phyloP scores from a whole-genome alignment of 2,329 filamentous ascomycete species.

The Alternaria gansuensis region DNA sequence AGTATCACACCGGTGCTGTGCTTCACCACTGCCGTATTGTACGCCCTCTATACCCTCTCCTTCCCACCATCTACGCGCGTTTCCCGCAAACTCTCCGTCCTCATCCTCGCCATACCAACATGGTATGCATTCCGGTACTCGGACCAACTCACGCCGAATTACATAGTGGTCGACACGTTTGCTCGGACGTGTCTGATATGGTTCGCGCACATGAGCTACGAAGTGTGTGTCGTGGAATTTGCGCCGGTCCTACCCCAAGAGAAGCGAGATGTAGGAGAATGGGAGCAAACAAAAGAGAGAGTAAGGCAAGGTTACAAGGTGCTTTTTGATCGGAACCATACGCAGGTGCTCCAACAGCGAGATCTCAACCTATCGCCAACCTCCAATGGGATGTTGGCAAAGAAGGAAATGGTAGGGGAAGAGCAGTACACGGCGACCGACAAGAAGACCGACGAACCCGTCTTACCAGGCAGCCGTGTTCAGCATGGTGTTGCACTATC shows the following conservation, averaged over 20 bases:
- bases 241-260: conserved; percentile 5
- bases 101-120: conserved; percentile 20
- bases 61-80: conserved; percentile 21
- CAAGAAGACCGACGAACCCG: conserved; percentile 14
- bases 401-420: neutral
- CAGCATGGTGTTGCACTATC: neutral
- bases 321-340: conserved; percentile 20
- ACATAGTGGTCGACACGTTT: conserved; percentile 24
- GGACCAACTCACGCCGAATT: conserved; percentile 12
- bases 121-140: conserved; percentile 25
- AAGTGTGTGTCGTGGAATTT: conserved; percentile 20
- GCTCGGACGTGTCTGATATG: conserved; percentile 34
- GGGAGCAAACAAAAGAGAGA: conserved; percentile 8
- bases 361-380: neutral
- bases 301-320: conserved; percentile 23
- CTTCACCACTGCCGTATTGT: conserved; percentile 9
- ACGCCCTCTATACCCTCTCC: conserved; percentile 27
- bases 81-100: conserved; percentile 21
- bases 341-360: conserved; percentile 2
- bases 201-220: conserved; percentile 29
- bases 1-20: conserved; percentile 1
- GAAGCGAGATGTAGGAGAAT: neutral
- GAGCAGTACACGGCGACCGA: neutral
- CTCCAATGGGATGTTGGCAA: neutral
- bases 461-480: neutral